Base-by-base conservation (phyloP, 2,329 filamentous ascomycete species). In the Ascocoryne sarcoides region DNA sequence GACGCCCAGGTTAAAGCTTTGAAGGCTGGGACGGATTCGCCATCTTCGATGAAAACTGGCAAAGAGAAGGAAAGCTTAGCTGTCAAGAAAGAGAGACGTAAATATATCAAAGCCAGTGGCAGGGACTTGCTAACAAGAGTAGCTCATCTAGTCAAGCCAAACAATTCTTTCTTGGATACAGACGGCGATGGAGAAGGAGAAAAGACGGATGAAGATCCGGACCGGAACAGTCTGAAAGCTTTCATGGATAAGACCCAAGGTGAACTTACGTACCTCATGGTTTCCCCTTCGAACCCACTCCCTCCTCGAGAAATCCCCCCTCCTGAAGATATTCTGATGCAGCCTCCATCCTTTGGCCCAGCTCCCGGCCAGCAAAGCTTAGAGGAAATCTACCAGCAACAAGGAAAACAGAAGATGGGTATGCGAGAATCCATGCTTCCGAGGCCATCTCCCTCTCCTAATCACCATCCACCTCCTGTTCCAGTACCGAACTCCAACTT, bases 201-300 rank as follows among this genome's bases (percentile, higher is more conserved):
- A 9, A 51, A 47, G 23, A 32, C 32, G 18, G 56, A 57, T 18
- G 50, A 56, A 8, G 56, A 60, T 36, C 50, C 56, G 16, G 46
- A 75, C 70, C 51, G 73, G 71, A 45, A 57, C 40, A 71, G 75
- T 41, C 64, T 81, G 36, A 76, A 75, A 59, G 63, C 63, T 9
- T 81, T 80, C 55, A 66, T 81, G 46, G 77, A 81, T 48, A 75
- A 78, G 78, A 76, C 59, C 69, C 79, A 58, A 44, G 69, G 71
- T 49, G 76, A 82, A 54, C 79, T 82, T 44, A 78, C 76, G 47
- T 82, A 82, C 52, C 66, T 82, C 10, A 79, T 82, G 76, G 70
- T 79, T 37, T 76, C 76, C 0, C 77, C 77, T 1, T 76, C 77
- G 30, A 82, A 82, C 57, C 77, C 77, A 3, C 63, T 73, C 31